Evolutionary conservation across 2,329 filamentous ascomycete genomes (phyloP), one percentile per base, ranked within the genome.

Genomic region (Leptosphaerulina australis): DNA sequence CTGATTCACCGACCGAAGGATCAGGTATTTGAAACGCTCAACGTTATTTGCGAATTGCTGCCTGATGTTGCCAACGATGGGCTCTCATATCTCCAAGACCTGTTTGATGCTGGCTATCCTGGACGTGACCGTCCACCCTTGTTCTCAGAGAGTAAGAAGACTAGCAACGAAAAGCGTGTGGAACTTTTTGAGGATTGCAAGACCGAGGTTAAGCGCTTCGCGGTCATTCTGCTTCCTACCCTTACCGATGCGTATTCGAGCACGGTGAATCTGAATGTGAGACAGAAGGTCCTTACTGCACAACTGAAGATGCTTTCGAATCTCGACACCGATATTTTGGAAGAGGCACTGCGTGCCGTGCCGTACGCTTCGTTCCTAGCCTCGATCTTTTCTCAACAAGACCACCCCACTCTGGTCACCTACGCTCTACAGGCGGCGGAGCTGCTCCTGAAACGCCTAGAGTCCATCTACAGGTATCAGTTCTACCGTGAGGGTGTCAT

Each of bases 241-340:
- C 78, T 99, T 55, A 97, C 94, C 22, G 92, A 99, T 71, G 93
- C 92, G 0, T 99, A 96, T 68, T 97, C 94, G 9, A 97, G 94
- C 73, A 99, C 94, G 0, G 93, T 99, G 57, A 99, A 99, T 67
- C 77, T 97, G 12, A 91, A 85, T 48, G 94, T 99, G 30, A 88
- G 95, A 17, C 91, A 97, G 69, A 97, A 96, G 74, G 94, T 99
- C 2, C 81, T 99, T 25, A 90, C 86, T 15, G 94, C 93, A n/a
- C 94, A 99, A 67, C 78, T 97, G 34, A 97, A 97, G 76, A 97
- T 99, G 91, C 82, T 99, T 8, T 96, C 91, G 10, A 96, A 97
- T 59, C 77, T 99, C n/a, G 91, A 97, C 62, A 86, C 85, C 33
- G 80, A 83, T 28, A 91, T 99, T 40, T 82, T 99, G 3, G 83